phyloP scores from a whole-genome alignment of 768 basidiomycete species.

The Boletus barrowsii region DNA sequence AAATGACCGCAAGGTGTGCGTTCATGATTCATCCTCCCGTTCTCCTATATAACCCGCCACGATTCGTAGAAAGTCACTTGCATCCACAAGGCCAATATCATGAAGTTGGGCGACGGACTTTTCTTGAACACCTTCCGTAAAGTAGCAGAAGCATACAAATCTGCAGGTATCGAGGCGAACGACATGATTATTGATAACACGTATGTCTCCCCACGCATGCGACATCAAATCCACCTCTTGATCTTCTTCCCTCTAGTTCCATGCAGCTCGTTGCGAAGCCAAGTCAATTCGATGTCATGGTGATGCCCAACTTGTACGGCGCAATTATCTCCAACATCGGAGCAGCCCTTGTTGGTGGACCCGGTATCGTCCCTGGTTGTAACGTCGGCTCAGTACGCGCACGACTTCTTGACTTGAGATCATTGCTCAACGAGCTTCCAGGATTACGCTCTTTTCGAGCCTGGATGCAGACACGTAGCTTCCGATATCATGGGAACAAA shows the following conservation, averaged over 20 bases:
- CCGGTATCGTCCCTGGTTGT: constrained; percentile 96
- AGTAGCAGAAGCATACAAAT: constrained; percentile 95
- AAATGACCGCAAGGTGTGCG: constrained; percentile 89
- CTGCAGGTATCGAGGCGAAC: constrained; percentile 85
- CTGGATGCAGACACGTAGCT: constrained; percentile 94
- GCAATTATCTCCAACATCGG: constrained; percentile 98
- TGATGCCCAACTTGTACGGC: constrained; percentile 97
- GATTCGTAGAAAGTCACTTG: constrained; percentile 89
- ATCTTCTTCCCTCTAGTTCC: constrained; percentile 50
- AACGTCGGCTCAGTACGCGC: constrained; percentile 85
- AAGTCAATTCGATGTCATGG: constrained; percentile 98
- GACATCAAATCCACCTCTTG: background rate
- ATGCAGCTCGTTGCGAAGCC: constrained; percentile 99
- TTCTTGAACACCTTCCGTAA: constrained; percentile 98
- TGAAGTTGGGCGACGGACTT: constrained; percentile 99
- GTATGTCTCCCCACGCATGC: constrained; percentile 39
- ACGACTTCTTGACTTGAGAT: background rate
- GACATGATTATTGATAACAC: constrained; percentile 99
- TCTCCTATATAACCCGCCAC: background rate
- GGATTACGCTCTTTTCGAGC: constrained; percentile 98
- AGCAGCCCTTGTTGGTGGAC: constrained; percentile 96
- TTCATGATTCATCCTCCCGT: background rate
- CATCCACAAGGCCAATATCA: constrained; percentile 99
- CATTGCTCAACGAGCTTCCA: constrained; percentile 23
- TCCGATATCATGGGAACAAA: constrained; percentile 96